Conservation (phyloP, 306 rosid genomes). For the Trifolium fragiferum region DNA sequence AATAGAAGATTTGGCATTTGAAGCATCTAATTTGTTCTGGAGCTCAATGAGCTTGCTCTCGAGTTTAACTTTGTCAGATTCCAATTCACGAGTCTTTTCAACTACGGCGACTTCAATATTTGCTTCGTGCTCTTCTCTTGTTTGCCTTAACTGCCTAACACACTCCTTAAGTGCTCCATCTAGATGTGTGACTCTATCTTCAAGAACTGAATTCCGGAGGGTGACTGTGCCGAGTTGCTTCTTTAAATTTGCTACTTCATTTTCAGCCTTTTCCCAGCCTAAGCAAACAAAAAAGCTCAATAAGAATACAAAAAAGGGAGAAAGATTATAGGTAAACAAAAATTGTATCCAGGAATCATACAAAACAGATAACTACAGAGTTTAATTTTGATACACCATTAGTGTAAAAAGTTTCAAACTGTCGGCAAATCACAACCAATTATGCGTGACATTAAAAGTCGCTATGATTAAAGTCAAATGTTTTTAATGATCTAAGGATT, state of each 20-base stretch:
- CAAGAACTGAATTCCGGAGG: constrained; percentile 67
- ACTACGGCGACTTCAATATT: constrained; percentile 64
- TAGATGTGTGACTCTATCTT: constrained; percentile 81
- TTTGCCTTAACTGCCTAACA: constrained; percentile 92
- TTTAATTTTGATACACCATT: background rate
- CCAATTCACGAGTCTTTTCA: constrained; percentile 67
- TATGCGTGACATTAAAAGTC: background rate
- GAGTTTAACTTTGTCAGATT: constrained; percentile 69
- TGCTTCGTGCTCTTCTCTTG: constrained; percentile 85
- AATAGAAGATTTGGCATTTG: constrained; percentile 49
- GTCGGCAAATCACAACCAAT: background rate
- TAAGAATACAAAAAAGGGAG: constrained; percentile 32
- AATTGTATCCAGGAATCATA: background rate
- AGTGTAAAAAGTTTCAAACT: background rate
- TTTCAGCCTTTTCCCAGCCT: constrained; percentile 99
- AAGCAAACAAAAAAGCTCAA: constrained; percentile 29
- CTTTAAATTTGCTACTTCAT: constrained; percentile 71
- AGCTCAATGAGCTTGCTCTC: constrained; percentile 72
- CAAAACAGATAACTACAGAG: background rate
- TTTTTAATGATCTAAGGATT: background rate
- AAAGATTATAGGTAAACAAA: constrained; percentile 41
- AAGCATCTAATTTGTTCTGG: constrained; percentile 59
- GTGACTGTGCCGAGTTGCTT: constrained; percentile 69
- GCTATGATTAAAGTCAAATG: background rate
- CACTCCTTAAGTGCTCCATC: constrained; percentile 98